A percentile compares a stretch with the other conserved stretches of the same genome.
Evolutionary conservation across 345 rosid species (phyloP).

Genomic region (Lumnitzera littorea): DNA sequence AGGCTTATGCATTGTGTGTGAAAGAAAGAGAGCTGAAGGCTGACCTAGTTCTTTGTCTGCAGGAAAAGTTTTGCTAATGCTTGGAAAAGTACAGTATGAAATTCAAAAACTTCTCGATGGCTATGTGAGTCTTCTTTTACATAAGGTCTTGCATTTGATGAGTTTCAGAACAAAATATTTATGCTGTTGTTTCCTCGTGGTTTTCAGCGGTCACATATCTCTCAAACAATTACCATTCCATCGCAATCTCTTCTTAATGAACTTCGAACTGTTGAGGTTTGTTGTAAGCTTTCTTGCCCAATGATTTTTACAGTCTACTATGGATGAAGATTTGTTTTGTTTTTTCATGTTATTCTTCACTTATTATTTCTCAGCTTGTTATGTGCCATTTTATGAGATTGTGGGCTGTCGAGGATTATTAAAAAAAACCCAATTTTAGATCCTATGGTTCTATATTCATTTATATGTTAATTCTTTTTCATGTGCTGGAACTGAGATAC

Average conservation of each 20-base stretch:
- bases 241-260: constrained; percentile 96
- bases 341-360: no score
- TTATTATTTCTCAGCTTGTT: no score
- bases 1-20: not conserved
- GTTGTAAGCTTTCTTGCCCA: constrained; percentile 20
- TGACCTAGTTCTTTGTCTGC: constrained; percentile 15
- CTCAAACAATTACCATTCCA: constrained; percentile 75
- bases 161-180: no score
- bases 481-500: no score
- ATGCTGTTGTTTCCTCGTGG: not conserved
- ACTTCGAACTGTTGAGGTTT: constrained; percentile 94
- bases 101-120: constrained; percentile 77
- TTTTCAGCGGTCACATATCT: constrained; percentile 80
- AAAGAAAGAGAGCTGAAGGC: not conserved
- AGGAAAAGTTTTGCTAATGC: constrained; percentile 75
- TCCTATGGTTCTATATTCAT: no score
- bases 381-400: no score
- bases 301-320: not conserved
- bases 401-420: no score
- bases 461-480: no score
- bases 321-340: not conserved
- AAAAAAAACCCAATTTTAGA: no score
- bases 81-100: constrained; percentile 85
- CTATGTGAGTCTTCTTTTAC: constrained; percentile 56
- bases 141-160: not conserved